These are phyloP conservation scores for Pseudogymnoascus sp. DNA, from an alignment of 2,329 filamentous ascomycete species.

Conservation along the genomic window DNA sequence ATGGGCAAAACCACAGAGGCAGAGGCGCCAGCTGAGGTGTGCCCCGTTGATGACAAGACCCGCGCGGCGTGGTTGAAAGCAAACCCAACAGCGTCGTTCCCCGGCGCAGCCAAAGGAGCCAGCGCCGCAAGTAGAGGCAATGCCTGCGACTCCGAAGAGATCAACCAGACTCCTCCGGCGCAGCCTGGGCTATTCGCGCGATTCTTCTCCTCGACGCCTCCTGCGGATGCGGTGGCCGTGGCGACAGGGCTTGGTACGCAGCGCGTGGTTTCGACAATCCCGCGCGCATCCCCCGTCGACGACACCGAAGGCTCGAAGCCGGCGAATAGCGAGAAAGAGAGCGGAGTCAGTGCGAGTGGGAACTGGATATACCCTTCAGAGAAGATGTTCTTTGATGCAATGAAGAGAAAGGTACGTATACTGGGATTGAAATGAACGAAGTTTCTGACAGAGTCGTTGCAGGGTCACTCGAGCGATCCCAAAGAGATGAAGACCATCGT, in stretches of 20 bases:
- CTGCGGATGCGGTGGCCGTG: slow-evolving; percentile 7
- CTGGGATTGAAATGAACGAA: background rate
- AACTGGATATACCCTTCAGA: slow-evolving; percentile 98
- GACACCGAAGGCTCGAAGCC: slow-evolving; percentile 37
- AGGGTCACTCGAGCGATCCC: slow-evolving; percentile 58
- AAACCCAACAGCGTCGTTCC: slow-evolving; percentile 24
- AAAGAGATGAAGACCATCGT: slow-evolving; percentile 86
- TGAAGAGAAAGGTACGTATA: slow-evolving; percentile 64
- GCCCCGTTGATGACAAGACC: slow-evolving; percentile 85
- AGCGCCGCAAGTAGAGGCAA: slow-evolving; percentile 26
- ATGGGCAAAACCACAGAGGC: background rate
- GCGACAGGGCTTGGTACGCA: slow-evolving; percentile 48
- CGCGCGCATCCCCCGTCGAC: slow-evolving; percentile 46
- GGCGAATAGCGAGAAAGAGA: slow-evolving; percentile 73
- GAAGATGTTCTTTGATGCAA: slow-evolving; percentile 95
- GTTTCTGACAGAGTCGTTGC: background rate
- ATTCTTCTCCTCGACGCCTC: slow-evolving; percentile 15
- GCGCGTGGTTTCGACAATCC: slow-evolving; percentile 74
- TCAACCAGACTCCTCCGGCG: slow-evolving; percentile 32
- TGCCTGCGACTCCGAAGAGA: slow-evolving; percentile 30
- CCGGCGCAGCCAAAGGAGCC: slow-evolving; percentile 24
- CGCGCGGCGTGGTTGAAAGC: slow-evolving; percentile 73
- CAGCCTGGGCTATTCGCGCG: slow-evolving; percentile 19
- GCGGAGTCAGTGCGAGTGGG: slow-evolving; percentile 59
- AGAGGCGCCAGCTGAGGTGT: slow-evolving; percentile 39